phyloP scores from a whole-genome alignment of 768 basidiomycete species.

The Leccinum imitatum region DNA sequence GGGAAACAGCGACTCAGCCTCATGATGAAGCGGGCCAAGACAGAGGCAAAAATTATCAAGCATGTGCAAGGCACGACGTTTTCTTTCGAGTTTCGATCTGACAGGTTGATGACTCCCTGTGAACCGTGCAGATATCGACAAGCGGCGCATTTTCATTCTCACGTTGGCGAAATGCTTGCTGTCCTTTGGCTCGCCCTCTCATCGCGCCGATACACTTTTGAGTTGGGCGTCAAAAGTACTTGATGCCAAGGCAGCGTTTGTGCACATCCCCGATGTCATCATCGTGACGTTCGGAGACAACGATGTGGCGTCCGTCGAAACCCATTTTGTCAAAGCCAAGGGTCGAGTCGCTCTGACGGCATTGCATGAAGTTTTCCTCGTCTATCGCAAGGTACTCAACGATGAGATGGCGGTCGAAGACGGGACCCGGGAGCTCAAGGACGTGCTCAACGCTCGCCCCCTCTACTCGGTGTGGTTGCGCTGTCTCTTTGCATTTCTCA shows the following conservation, averaged over 20 bases:
- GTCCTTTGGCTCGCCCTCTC: slow-evolving; percentile 92
- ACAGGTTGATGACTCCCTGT: slow-evolving; percentile 1
- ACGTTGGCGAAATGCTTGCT: slow-evolving; percentile 86
- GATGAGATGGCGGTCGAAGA: slow-evolving; percentile 74
- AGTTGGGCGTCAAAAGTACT: slow-evolving; percentile 76
- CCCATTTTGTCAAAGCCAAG: slow-evolving; percentile 82
- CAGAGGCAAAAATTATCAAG: slow-evolving; percentile 38
- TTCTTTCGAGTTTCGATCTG: not conserved
- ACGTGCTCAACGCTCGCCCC: slow-evolving; percentile 60
- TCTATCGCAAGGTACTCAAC: slow-evolving; percentile 86
- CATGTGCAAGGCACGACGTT: slow-evolving; percentile 46
- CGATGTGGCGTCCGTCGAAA: slow-evolving; percentile 69
- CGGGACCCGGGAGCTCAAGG: slow-evolving; percentile 66
- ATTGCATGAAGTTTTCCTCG: slow-evolving; percentile 75
- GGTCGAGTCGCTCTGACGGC: slow-evolving; percentile 80
- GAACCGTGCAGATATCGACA: slow-evolving; percentile 39
- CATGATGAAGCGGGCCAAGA: slow-evolving; percentile 32
- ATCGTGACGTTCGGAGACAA: slow-evolving; percentile 83
- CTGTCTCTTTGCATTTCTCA: slow-evolving; percentile 73
- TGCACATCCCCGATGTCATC: slow-evolving; percentile 76
- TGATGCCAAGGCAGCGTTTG: slow-evolving; percentile 77
- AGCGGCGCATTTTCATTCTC: slow-evolving; percentile 71
- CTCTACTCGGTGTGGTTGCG: slow-evolving; percentile 67
- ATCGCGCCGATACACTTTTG: slow-evolving; percentile 88
- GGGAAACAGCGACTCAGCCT: slow-evolving; percentile 30